Conservation (phyloP, 805 yeast genomes). For the Candida glaebosa region DNA sequence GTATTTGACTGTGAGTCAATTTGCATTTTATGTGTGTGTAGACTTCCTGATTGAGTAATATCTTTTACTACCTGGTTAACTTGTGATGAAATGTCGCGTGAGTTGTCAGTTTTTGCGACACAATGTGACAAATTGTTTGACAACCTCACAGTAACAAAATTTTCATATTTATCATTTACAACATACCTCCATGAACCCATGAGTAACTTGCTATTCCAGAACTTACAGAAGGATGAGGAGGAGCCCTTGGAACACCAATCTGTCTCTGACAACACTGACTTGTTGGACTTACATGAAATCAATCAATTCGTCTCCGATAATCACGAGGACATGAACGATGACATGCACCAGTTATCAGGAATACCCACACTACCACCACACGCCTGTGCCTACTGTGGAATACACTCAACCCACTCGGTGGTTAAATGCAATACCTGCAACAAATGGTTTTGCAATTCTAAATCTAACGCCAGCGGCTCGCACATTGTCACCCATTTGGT, state of each 20-base stretch:
- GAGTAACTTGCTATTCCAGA: constrained; percentile 23
- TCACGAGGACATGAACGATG: background rate
- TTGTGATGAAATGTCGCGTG: no score
- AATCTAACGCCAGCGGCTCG: constrained; percentile 53
- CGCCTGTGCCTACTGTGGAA: constrained; percentile 69
- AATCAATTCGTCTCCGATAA: constrained; percentile 11
- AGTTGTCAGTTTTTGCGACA: no score
- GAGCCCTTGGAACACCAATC: constrained; percentile 5
- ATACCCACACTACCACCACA: constrained; percentile 14
- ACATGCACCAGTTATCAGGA: constrained; percentile 1
- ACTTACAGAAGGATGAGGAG: constrained; percentile 11
- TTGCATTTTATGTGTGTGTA: no score
- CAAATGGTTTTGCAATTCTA: constrained; percentile 89
- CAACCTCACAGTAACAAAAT: background rate
- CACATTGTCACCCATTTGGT: constrained; percentile 87
- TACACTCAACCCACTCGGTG: constrained; percentile 59
- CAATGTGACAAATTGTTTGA: background rate
- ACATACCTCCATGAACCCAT: constrained; percentile 10
- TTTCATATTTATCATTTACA: background rate
- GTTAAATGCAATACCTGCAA: constrained; percentile 74
- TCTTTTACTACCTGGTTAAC: no score
- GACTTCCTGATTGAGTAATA: no score
- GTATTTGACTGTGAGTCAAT: no score
- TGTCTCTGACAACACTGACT: constrained; percentile 2
- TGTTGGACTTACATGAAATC: constrained; percentile 5